These are phyloP conservation scores for Saccharomyces hybrid DNA, from an alignment of 1,139 yeast genomes.

Conservation along the genomic window DNA sequence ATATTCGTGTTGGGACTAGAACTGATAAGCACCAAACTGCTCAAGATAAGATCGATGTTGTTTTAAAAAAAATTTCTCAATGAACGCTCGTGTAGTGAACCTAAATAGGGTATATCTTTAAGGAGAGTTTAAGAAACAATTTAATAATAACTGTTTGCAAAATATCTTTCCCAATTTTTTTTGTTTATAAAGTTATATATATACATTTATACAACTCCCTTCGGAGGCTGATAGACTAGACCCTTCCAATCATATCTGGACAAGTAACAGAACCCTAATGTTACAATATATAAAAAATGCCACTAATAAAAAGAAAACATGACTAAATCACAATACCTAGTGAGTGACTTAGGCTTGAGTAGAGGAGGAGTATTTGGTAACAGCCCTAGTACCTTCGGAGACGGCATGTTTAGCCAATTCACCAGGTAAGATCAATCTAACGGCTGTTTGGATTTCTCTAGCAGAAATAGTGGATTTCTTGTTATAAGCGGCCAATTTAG, in stretches of 20 bases:
- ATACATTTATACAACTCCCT: conserved; percentile 5
- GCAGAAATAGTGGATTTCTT: conserved; percentile 98
- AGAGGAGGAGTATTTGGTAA: conserved; percentile 95
- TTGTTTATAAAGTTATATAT: conserved; percentile 5
- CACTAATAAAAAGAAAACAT: conserved; percentile 2
- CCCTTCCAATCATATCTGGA: background rate
- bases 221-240: background rate
- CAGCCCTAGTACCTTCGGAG: conserved; percentile 99
- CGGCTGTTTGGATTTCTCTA: conserved; percentile 99
- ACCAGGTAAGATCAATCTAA: conserved; percentile 98
- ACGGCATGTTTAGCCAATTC: conserved; percentile 99
- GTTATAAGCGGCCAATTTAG: conserved; percentile 99
- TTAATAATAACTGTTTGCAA: background rate
- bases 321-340: conserved; percentile 3
- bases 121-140: background rate
- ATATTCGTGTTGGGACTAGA: conserved; percentile 75
- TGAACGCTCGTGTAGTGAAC: background rate
- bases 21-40: conserved; percentile 62
- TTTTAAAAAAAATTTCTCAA: conserved; percentile 33
- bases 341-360: conserved; percentile 24
- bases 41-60: conserved; percentile 56
- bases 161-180: background rate
- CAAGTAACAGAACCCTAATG: conserved; percentile 9
- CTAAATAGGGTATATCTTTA: background rate
- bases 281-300: conserved; percentile 8